Conservation (phyloP, 139 green algal species). For the Chlamydomonas sp. region DNA sequence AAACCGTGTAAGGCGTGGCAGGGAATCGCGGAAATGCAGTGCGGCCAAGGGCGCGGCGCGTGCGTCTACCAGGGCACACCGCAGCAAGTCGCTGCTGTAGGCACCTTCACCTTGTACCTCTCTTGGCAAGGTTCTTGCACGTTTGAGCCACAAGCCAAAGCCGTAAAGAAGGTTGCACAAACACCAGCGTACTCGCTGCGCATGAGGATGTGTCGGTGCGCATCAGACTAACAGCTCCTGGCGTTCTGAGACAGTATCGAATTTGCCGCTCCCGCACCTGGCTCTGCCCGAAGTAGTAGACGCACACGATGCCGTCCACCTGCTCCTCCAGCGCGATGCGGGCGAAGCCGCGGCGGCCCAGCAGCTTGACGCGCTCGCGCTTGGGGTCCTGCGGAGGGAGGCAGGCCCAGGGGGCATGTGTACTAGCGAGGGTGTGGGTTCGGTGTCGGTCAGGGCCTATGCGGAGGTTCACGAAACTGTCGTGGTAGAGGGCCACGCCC, state of each 20-base stretch:
- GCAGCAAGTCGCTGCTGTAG: too few species aligned
- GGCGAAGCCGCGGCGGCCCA: slow-evolving; percentile 52
- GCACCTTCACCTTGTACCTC: too few species aligned
- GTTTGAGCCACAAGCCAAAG: too few species aligned
- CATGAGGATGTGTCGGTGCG: background rate
- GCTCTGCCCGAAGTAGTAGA: slow-evolving; percentile 56
- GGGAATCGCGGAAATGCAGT: background rate
- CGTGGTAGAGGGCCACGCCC: too few species aligned
- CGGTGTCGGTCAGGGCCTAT: too few species aligned
- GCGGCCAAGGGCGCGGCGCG: too few species aligned
- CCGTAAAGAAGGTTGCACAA: too few species aligned
- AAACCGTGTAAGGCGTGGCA: background rate
- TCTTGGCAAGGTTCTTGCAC: too few species aligned
- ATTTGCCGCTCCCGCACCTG: slow-evolving; percentile 14
- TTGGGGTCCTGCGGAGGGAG: background rate
- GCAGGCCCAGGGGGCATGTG: too few species aligned
- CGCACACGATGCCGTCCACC: slow-evolving; percentile 47
- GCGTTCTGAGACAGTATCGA: background rate
- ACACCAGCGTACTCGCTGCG: too few species aligned
- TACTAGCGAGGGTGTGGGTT: background rate
- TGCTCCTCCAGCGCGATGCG: slow-evolving; percentile 56
- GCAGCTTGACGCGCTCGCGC: slow-evolving; percentile 59
- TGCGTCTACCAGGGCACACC: too few species aligned
- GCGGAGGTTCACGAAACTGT: too few species aligned
- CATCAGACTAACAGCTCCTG: background rate